Evolutionary conservation across 2,329 filamentous ascomycete genomes (phyloP).

Genomic region (Herpotrichia juniperi): DNA sequence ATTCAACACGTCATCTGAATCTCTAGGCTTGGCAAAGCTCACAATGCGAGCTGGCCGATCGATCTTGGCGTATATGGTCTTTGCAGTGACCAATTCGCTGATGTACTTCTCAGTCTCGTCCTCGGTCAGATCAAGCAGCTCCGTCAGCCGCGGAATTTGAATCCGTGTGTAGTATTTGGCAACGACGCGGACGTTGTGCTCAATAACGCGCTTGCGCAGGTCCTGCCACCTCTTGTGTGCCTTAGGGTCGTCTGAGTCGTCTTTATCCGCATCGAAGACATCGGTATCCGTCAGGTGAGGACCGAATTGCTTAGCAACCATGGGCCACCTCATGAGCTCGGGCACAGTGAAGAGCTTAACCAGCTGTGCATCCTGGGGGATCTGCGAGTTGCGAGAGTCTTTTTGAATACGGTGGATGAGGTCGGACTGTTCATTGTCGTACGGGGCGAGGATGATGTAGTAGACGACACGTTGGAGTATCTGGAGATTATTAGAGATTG

Average conservation of each 20-base stretch:
- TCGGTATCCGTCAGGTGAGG: constrained; percentile 87
- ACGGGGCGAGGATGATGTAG: constrained; percentile 93
- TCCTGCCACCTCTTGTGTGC: constrained; percentile 89
- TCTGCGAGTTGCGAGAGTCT: constrained; percentile 79
- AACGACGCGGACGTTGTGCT: constrained; percentile 97
- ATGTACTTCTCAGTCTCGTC: constrained; percentile 99
- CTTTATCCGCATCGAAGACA: constrained; percentile 76
- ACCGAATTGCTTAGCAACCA: constrained; percentile 86
- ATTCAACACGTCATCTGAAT: constrained; percentile 94
- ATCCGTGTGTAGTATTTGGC: constrained; percentile 99
- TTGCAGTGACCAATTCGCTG: constrained; percentile 92
- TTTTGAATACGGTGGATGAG: constrained; percentile 90
- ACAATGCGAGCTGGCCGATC: constrained; percentile 91
- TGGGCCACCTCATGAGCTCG: constrained; percentile 98
- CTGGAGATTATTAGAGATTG: constrained; percentile 52
- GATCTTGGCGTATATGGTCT: constrained; percentile 98
- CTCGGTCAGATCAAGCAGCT: constrained; percentile 88
- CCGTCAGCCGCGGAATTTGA: constrained; percentile 85
- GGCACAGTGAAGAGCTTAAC: constrained; percentile 94
- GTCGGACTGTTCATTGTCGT: constrained; percentile 98
- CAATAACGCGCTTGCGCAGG: constrained; percentile 95
- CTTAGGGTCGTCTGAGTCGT: constrained; percentile 75
- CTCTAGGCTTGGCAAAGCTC: constrained; percentile 91
- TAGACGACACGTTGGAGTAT: constrained; percentile 94
- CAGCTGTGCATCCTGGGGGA: constrained; percentile 81